Percentiles rank a stretch among this genome's conserved stretches.
These are phyloP conservation scores for Leptodermis oblonga DNA, from an alignment of 257 asterid species.

Conservation along the genomic window DNA sequence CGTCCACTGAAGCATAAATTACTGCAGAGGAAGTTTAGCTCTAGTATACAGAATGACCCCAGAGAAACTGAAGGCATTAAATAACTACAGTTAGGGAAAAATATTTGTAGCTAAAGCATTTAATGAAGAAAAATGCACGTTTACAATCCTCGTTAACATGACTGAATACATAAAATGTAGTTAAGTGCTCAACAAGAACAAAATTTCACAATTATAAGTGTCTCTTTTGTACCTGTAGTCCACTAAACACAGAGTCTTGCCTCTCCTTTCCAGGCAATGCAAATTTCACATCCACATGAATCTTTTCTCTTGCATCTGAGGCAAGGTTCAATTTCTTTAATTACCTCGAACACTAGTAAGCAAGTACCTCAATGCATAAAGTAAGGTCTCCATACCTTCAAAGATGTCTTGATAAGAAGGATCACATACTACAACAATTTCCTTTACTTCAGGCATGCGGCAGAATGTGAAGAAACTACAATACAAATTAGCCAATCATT, in stretches of 20 bases:
- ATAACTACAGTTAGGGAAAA: background rate
- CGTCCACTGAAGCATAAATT: background rate
- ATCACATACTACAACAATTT: conserved; percentile 93
- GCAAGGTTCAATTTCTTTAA: background rate
- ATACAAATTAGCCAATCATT: conserved; percentile 19
- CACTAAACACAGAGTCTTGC: conserved; percentile 96
- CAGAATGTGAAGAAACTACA: conserved; percentile 92
- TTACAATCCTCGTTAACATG: background rate
- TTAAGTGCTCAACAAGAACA: background rate
- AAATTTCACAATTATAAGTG: background rate
- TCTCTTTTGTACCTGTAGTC: conserved; percentile 53
- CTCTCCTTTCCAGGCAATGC: conserved; percentile 99
- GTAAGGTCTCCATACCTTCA: conserved; percentile 60
- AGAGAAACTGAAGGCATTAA: background rate
- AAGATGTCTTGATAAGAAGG: conserved; percentile 93
- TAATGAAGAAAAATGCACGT: background rate
- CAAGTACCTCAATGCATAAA: conserved; percentile 4
- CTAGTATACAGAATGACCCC: background rate
- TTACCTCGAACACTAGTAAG: background rate
- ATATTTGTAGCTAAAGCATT: background rate
- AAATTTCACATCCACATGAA: conserved; percentile 64
- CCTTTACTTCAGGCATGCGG: conserved; percentile 90
- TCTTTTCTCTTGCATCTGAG: conserved; percentile 56
- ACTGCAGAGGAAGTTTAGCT: background rate
- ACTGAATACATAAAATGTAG: background rate